Evolutionary conservation across 1,284 basidiomycete genomes (phyloP).

Genomic region (Cryptococcus jaspeensis): DNA sequence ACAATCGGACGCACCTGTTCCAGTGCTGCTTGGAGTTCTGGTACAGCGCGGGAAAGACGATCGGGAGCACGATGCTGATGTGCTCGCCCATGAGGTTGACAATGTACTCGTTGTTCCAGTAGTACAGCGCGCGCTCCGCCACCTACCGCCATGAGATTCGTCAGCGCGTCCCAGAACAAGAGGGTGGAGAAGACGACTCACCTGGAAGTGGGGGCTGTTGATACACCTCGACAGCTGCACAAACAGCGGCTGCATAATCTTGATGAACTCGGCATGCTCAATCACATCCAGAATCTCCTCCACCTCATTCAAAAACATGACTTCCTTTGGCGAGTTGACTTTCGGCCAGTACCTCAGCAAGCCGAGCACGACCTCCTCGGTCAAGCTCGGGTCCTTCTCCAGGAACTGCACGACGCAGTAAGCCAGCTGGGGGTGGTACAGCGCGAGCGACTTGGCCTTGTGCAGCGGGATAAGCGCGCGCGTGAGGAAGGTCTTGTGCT

Average conservation of each 20-base stretch:
- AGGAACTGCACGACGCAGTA: slow-evolving; percentile 99
- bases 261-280: slow-evolving; percentile 93
- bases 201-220: slow-evolving; percentile 98
- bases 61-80: slow-evolving; percentile 81
- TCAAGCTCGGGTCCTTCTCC: slow-evolving; percentile 90
- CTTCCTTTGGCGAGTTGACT: slow-evolving; percentile 99
- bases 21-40: slow-evolving; percentile 96
- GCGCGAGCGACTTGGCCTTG: slow-evolving; percentile 93
- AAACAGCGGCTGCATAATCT: slow-evolving; percentile 92
- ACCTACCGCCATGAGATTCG: too few relatives aligned
- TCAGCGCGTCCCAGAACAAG: too few relatives aligned
- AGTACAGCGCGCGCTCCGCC: slow-evolving; percentile 86
- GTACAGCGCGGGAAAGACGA: slow-evolving; percentile 97
- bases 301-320: slow-evolving; percentile 99
- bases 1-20: slow-evolving; percentile 74
- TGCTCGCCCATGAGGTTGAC: slow-evolving; percentile 99
- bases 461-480: slow-evolving; percentile 95
- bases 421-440: slow-evolving; percentile 97
- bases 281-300: slow-evolving; percentile 99
- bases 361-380: slow-evolving; percentile 94
- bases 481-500: slow-evolving; percentile 98
- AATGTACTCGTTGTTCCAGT: slow-evolving; percentile 99
- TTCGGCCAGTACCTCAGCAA: slow-evolving; percentile 98
- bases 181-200: slow-evolving; percentile 34
- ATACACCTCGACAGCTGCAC: slow-evolving; percentile 94